Evolutionary conservation across 2,329 filamentous ascomycete species (phyloP), one percentile per base, ranked within the genome.

Genomic region (Fusarium acutatum): DNA sequence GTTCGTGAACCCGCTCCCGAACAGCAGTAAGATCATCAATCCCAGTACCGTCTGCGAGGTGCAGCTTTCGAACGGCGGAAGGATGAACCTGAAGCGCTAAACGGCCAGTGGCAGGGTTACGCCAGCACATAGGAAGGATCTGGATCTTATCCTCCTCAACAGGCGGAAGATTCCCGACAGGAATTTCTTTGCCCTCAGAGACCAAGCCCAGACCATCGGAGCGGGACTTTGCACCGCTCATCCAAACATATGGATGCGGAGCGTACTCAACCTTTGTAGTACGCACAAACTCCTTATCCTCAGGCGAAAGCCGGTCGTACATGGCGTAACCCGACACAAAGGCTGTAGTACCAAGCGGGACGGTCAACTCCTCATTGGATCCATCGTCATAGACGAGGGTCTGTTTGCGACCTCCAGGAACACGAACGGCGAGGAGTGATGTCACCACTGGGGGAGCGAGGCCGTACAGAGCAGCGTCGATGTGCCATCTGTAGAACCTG

Each of bases 201-300:
- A 92, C 83, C 64, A 95, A 82, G n/a, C 93, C 93, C 0, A 95
- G 87, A 0, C 93, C 93, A 57, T 90, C 89, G 12, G 91, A 84
- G 22, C 88, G 89, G 43, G 92, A 91, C 75, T 88, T 89, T 50
- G 93, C 91, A 30, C 85, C 80, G 65, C 87, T 90, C 92, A 95
- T 95, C 93, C 93, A 96, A 70, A 95, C 89, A 81, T 95, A 95
- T 10, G 93, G 93, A 75, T 95, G 93, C 6, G 93, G 87, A 0
- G 93, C 92, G 78, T 95, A 95, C 81, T 95, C 92, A 50, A 94
- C 88, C 65, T 86, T 89, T 26, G 91, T 92, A 10, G 86, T 88
- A 57, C 90, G 87, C 4, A 87, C 92, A 74, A 95, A 93, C 49
- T 87, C 86, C 80, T 93, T 88, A 77, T 94, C 92, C 47, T 87